A percentile compares a stretch with the other conserved stretches of the same genome.
phyloP scores from a whole-genome alignment of 345 rosid genomes.

The Brassica cretica region DNA sequence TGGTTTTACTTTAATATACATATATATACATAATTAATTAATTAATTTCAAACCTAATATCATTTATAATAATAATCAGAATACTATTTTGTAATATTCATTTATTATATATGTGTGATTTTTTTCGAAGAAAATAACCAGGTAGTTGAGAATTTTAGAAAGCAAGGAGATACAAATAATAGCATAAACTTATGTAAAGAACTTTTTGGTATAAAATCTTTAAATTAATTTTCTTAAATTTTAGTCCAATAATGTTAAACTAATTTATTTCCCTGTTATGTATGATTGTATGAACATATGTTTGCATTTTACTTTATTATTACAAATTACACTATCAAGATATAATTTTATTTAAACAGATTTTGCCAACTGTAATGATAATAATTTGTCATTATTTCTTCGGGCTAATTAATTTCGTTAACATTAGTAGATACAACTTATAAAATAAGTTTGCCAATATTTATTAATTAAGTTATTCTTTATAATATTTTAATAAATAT shows the following conservation, averaged over 20 bases:
- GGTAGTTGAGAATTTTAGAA: background rate
- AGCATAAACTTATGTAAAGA: background rate
- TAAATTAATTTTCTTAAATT: background rate
- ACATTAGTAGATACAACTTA: background rate
- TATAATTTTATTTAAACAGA: too few relatives aligned
- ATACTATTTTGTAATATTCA: background rate
- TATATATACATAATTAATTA: too few relatives aligned
- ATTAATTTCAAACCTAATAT: background rate
- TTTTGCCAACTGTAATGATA: background rate
- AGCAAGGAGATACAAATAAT: background rate
- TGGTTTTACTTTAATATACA: background rate
- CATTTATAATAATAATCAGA: background rate
- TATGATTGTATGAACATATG: background rate
- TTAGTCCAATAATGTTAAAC: background rate
- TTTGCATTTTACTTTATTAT: background rate
- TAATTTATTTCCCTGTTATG: background rate
- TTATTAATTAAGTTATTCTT: too few relatives aligned
- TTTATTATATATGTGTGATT: background rate
- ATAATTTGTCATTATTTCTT: background rate
- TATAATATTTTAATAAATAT: too few relatives aligned
- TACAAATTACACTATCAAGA: background rate
- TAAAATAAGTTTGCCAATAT: too few relatives aligned
- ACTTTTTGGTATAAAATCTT: background rate
- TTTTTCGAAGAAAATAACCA: background rate
- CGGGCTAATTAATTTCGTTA: background rate